Evolutionary conservation across 768 basidiomycete species (phyloP), one percentile per base, ranked within the genome.

Genomic region (Hericium alpestre): DNA sequence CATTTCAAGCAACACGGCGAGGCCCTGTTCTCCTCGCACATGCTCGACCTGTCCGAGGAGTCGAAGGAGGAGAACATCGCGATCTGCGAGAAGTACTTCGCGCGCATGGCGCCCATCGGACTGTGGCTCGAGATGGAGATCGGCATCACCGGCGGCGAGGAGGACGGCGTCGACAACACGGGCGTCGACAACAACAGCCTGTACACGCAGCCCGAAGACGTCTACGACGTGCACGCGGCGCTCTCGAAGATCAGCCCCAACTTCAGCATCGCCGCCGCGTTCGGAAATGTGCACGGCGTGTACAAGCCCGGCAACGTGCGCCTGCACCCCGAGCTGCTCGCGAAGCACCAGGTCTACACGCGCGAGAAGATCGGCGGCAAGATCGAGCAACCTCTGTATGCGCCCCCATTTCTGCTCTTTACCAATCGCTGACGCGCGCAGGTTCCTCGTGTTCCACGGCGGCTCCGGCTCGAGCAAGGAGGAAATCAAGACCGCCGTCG

Each of bases 91-190:
- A 82, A 92, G 69, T 99, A 99, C 80, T 95, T 98, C 74, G 79
- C 85, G 74, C 90, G 91, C 69, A 89, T 98, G 93, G 88, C 90
- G 2, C 83, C 86, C 60, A 72, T 98, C 67, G 87, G 90, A 53
- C 74, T 91, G 59, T 99, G 92, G 92, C 91, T 99, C 71, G 96
- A 99, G 81, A 99, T 99, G 96, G 96, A 99, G 75, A 99, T 99
- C 70, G 96, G 96, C 67, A 98, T 99, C 74, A 99, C 96, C 53
- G 96, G 96, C 67, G 96, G 96, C 65, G 96, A 99, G 72, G 96
- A 99, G 72, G 96, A 98, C 68, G 95, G 96, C 69, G 96, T 99
- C 51, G 95, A 99, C 76, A 99, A 99, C 80, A 87, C 92, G 49
- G 83, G 78, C 43, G 93, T 93, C 60, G 96, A 99, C 76, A 99